Base-by-base conservation (phyloP, 805 yeast genomes). In the Nakazawaea laoshanensis region DNA sequence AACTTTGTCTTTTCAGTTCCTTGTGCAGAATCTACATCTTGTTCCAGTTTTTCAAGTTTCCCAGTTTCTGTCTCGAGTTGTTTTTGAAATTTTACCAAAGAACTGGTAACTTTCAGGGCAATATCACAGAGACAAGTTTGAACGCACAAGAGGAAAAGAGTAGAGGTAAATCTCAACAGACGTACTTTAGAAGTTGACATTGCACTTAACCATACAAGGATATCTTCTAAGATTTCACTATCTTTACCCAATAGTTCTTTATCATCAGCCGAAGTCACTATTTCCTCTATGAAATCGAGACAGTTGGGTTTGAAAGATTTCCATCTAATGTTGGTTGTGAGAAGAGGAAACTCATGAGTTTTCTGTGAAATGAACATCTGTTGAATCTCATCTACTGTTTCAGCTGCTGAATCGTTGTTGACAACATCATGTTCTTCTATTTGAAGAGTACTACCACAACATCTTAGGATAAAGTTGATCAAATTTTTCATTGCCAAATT, bases 361-460 rank as follows among this genome's bases (percentile, higher is more conserved):
- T 63, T 63, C 51, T 82, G 88, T 10, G 61, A 59, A 34, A 67
- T 61, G 43, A 83, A 82, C 28, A 70, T 55, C 13, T 72, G 60
- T 40, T 82, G 81, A 18, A 87, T 55, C 51, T 85, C 95, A 4
- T 68, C 74, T 7, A 84, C 70, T 0, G 95, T 83, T 22, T 77
- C 81, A 11, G 69, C 60, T 1, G 92, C 82, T 6, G 83, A 71
- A 26, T 81, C 87, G 33, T 70, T 61, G 45, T 76, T 77, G 16
- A 61, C 63, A 31, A 85, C 76, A 50, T 87, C 96, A 51, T 88
- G 94, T 18, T 74, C 71, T 38, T 77, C 77, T 7, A 84, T 70
- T 17, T 69, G 70, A 2, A 74, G 63, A 14, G 73, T 63, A 31
- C 87, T 78, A 0, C 95, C 95, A 49, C 84, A 74, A 30, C 77